These are phyloP conservation scores for Thraustotheca clavata DNA, from an alignment of 352 stramenopile genomes.

Conservation along the genomic window DNA sequence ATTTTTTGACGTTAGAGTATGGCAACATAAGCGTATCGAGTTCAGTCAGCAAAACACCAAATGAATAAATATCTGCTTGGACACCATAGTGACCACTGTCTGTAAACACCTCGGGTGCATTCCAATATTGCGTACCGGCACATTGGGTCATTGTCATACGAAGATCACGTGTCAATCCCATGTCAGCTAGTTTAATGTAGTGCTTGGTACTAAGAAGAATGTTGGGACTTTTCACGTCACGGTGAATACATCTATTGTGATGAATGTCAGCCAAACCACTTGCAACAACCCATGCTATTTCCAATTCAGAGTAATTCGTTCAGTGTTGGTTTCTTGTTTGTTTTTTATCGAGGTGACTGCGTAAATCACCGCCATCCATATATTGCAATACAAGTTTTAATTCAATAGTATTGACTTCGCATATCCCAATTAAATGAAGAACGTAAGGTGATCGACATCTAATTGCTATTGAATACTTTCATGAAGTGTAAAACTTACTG, in stretches of 20 bases:
- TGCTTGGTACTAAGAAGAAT: not conserved
- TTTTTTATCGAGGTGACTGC: not conserved
- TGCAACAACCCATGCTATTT: not conserved
- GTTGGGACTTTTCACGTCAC: conserved; percentile 7
- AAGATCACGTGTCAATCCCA: not conserved
- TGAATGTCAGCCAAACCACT: not conserved
- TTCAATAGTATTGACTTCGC: not conserved
- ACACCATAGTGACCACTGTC: not conserved
- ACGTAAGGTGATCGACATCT: not conserved
- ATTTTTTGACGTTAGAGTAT: too few relatives aligned
- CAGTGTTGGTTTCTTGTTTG: not conserved
- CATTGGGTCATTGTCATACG: not conserved
- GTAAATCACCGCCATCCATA: not conserved
- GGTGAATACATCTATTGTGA: not conserved
- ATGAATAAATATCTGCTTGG: conserved; percentile 14
- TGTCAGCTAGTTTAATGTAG: not conserved
- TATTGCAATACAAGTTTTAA: not conserved
- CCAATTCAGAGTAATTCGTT: not conserved
- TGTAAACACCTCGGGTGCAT: not conserved
- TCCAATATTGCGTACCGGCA: not conserved
- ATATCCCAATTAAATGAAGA: not conserved
- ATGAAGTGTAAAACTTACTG: not conserved
- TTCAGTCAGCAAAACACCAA: conserved; percentile 9
- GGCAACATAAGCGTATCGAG: not conserved
- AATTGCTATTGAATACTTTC: not conserved